These are phyloP conservation scores for Pilasporangium apinafurcum DNA, from an alignment of 352 stramenopile genomes.

Conservation along the genomic window DNA sequence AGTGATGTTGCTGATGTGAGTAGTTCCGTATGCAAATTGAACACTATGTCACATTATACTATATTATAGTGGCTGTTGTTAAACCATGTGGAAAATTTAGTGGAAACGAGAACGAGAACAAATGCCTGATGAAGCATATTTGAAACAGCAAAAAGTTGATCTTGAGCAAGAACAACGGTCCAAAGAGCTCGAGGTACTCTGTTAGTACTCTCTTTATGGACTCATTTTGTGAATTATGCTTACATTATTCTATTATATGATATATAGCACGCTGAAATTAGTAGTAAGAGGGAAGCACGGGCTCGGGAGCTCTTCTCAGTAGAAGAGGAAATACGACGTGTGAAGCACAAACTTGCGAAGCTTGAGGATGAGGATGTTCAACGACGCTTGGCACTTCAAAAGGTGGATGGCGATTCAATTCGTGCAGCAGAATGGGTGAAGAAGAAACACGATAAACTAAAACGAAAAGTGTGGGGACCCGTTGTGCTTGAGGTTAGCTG, in stretches of 20 bases:
- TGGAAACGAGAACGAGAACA: conserved; percentile 46
- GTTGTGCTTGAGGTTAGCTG: conserved; percentile 72
- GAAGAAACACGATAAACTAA: conserved; percentile 55
- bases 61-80: no score
- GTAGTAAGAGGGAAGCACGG: conserved; percentile 53
- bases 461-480: conserved; percentile 77
- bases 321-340: conserved; percentile 48
- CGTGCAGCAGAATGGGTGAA: conserved; percentile 73
- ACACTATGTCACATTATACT: no score
- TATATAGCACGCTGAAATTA: conserved; percentile 61
- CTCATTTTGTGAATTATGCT: background rate
- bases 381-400: conserved; percentile 46
- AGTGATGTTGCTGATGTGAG: conserved; percentile 44
- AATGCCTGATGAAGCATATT: conserved; percentile 39
- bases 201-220: background rate
- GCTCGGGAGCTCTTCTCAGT: conserved; percentile 34
- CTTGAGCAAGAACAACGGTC: conserved; percentile 59
- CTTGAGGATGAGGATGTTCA: conserved; percentile 78
- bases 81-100: no score
- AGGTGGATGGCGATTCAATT: conserved; percentile 62
- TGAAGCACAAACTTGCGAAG: conserved; percentile 43
- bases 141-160: conserved; percentile 57
- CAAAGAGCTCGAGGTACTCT: conserved; percentile 60
- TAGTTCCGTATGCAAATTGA: conserved; percentile 1
- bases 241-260: background rate